Evolutionary conservation across 139 green algal species (phyloP).

Genomic region (Closterium sp.): DNA sequence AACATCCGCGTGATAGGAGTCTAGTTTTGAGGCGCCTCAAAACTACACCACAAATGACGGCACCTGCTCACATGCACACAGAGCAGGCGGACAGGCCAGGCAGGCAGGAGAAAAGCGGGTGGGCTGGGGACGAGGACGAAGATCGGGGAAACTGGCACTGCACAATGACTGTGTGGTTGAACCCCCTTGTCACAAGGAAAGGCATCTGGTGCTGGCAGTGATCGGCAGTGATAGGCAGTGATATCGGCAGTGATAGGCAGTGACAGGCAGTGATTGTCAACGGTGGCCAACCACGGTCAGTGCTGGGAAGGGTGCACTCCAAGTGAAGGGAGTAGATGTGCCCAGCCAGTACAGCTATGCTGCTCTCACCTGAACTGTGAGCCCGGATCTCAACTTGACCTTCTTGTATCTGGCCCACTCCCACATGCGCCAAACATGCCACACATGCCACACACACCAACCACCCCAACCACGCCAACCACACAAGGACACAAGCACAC

Average conservation of each 20-base stretch:
- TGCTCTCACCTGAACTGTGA: conserved; percentile 19
- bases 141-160: too few species aligned
- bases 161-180: too few species aligned
- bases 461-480: not conserved
- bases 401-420: conserved; percentile 30
- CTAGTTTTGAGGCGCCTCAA: too few species aligned
- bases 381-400: conserved; percentile 12
- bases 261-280: not conserved
- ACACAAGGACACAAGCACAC: not conserved
- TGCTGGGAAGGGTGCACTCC: too few species aligned
- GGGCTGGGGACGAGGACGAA: too few species aligned
- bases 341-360: too few species aligned
- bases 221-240: not conserved
- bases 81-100: too few species aligned
- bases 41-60: conserved; percentile 37
- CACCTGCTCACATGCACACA: conserved; percentile 4
- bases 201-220: too few species aligned
- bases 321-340: too few species aligned
- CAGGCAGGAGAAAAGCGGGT: too few species aligned
- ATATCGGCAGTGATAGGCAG: too few species aligned
- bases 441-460: not conserved
- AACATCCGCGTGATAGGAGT: too few species aligned
- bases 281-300: not conserved
- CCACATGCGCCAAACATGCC: not conserved
- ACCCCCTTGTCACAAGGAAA: not conserved